These are phyloP conservation scores for Phylloporus scabripes DNA, from an alignment of 768 basidiomycete species.

Conservation along the genomic window DNA sequence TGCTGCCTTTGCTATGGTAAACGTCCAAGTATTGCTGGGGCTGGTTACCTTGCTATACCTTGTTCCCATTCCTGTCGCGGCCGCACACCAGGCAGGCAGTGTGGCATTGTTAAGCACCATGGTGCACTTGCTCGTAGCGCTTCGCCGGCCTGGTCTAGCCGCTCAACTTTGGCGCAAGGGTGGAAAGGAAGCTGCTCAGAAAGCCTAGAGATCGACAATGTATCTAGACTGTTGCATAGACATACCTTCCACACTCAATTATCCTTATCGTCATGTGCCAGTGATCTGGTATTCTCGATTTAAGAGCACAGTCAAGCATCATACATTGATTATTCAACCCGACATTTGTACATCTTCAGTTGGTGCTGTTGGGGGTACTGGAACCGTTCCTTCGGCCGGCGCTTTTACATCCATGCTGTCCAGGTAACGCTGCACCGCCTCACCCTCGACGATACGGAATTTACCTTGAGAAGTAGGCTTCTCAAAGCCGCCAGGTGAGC, in stretches of 20 bases:
- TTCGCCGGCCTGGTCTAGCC: slow-evolving; percentile 64
- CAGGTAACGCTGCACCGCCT: slow-evolving; percentile 68
- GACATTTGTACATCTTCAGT: slow-evolving; percentile 84
- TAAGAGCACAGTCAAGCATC: slow-evolving; percentile 4
- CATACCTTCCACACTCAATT: slow-evolving; percentile 23
- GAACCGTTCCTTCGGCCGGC: slow-evolving; percentile 33
- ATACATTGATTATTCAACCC: slow-evolving; percentile 39
- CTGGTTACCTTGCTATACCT: slow-evolving; percentile 84
- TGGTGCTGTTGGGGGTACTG: slow-evolving; percentile 35
- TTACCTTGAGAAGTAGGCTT: slow-evolving; percentile 45
- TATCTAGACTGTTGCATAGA: slow-evolving; percentile 11
- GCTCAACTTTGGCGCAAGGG: slow-evolving; percentile 57
- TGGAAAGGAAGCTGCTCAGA: slow-evolving; percentile 11
- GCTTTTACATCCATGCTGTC: slow-evolving; percentile 74
- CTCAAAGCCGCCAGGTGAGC: slow-evolving; percentile 61
- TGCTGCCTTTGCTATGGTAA: slow-evolving; percentile 72
- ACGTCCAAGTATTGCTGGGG: slow-evolving; percentile 74
- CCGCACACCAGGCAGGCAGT: slow-evolving; percentile 93
- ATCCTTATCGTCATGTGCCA: slow-evolving; percentile 7
- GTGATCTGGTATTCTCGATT: slow-evolving; percentile 2
- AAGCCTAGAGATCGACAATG: neutral
- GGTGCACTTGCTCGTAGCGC: slow-evolving; percentile 65
- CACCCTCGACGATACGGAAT: slow-evolving; percentile 89
- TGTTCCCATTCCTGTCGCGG: slow-evolving; percentile 88
- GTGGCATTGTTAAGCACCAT: slow-evolving; percentile 80